These are phyloP conservation scores for Scutellaria galericulata DNA, from an alignment of 257 asterid species.

Conservation along the genomic window DNA sequence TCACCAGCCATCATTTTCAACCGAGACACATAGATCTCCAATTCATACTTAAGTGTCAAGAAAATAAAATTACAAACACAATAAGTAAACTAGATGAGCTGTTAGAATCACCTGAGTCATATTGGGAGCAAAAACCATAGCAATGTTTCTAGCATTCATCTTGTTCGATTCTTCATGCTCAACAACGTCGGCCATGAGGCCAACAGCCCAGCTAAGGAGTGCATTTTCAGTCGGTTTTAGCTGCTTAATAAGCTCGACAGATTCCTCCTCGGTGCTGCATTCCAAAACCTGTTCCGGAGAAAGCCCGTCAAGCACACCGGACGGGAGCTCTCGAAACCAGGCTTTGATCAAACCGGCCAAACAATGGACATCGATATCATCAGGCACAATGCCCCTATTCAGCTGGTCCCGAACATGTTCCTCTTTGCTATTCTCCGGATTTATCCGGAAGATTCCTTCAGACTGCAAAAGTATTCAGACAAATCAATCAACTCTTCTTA, in stretches of 20 bases:
- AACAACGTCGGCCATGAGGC: constrained; percentile 97
- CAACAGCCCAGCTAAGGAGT: constrained; percentile 86
- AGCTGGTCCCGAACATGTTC: constrained; percentile 88
- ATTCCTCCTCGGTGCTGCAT: constrained; percentile 81
- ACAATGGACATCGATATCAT: constrained; percentile 88
- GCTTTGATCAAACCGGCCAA: constrained; percentile 95
- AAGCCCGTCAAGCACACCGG: constrained; percentile 88
- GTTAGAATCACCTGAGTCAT: constrained; percentile 80
- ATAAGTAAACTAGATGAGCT: not conserved
- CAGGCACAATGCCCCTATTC: constrained; percentile 87
- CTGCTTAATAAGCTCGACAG: constrained; percentile 70
- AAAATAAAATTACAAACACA: not conserved
- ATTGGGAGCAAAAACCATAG: constrained; percentile 96
- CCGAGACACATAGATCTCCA: too few relatives aligned
- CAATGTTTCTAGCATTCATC: constrained; percentile 94
- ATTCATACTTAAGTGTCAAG: too few relatives aligned
- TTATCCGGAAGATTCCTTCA: constrained; percentile 93
- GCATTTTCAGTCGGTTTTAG: constrained; percentile 79
- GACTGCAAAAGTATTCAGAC: constrained; percentile 54
- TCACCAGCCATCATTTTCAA: too few relatives aligned
- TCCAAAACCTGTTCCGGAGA: constrained; percentile 82
- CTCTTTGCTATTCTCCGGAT: constrained; percentile 93
- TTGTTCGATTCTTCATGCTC: constrained; percentile 91
- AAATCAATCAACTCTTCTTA: constrained; percentile 21
- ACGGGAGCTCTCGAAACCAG: constrained; percentile 94